Base-by-base conservation (phyloP, 2,329 filamentous ascomycete species). In the Dissoconium aciculare region DNA sequence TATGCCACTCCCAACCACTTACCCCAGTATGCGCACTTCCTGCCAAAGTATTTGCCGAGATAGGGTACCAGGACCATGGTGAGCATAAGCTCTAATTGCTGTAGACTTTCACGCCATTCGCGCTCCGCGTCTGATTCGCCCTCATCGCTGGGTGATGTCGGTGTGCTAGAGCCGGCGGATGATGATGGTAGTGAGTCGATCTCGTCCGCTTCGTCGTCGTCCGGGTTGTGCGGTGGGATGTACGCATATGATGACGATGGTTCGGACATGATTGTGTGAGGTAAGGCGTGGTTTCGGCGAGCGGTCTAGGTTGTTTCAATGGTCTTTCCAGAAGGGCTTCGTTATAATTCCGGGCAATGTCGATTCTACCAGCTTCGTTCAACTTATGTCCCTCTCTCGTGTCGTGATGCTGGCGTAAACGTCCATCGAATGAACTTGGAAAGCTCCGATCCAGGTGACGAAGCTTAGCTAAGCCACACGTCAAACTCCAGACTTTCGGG, bases 21-120 rank as follows among this genome's bases (percentile, higher is more conserved):
- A 94, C 87, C 83, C 82, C 84, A 94, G 54, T 92, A 94, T 36
- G 87, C 87, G 62, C 85, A 91, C 57, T 83, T 91, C 54, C 89
- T 71, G 27, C 89, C 89, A 55, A 94, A 73, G 59, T 84, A 95
- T 59, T 95, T 98, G 36, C 89, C 89, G 44, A 83, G 64, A 56
- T 92, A 94, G 3, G 89, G 89, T 30, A 98, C 78, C 45, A 95
- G 58, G 28, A 95, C 79, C 83, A 98, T 92, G 12, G 81, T 92
- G 52, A 95, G 59, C 43, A 98, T 66, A 42, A 95, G 66, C 61
- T 98, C 84, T 37, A 98, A 60, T 60, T 98, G 89, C 57, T 94
- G 82, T 40, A 98, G 62, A 47, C 81, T 92, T 49, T 85, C 81
- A 47, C 87, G 78, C 89, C 89, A 98, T 59, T 98, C 87, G 38